phyloP scores from a whole-genome alignment of 345 rosid species.

The Camelina hispida region DNA sequence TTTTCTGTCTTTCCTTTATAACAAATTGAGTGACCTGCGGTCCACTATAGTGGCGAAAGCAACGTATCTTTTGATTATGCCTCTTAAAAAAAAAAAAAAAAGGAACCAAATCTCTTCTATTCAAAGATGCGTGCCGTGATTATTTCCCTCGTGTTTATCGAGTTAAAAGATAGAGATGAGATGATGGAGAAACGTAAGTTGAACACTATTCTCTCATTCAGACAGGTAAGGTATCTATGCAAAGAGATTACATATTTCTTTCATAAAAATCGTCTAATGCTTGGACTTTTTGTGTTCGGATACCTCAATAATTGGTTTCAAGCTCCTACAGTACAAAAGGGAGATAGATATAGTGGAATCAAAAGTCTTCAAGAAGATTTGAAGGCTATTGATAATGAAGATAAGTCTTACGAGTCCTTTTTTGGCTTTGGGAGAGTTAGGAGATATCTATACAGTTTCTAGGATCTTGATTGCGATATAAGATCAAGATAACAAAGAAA shows the following conservation, averaged over 20 bases:
- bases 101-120: background rate
- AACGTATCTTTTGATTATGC: slow-evolving; percentile 25
- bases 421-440: background rate
- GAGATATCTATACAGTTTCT: background rate
- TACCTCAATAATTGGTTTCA: background rate
- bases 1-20: too few relatives aligned
- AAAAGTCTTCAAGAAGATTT: background rate
- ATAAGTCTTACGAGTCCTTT: background rate
- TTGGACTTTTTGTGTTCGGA: background rate
- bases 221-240: background rate
- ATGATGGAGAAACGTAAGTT: background rate
- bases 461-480: background rate
- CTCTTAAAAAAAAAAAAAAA: background rate
- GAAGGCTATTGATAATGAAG: background rate
- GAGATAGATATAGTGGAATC: background rate
- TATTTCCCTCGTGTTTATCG: slow-evolving; percentile 23
- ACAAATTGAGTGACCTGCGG: too few relatives aligned
- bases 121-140: slow-evolving; percentile 27
- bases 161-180: background rate
- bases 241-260: background rate
- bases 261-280: background rate
- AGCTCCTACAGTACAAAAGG: background rate
- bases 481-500: background rate
- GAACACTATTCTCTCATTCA: background rate
- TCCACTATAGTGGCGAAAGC: slow-evolving; percentile 16